These are phyloP conservation scores for Floccularia luteovirens DNA, from an alignment of 768 basidiomycete genomes.

Conservation along the genomic window DNA sequence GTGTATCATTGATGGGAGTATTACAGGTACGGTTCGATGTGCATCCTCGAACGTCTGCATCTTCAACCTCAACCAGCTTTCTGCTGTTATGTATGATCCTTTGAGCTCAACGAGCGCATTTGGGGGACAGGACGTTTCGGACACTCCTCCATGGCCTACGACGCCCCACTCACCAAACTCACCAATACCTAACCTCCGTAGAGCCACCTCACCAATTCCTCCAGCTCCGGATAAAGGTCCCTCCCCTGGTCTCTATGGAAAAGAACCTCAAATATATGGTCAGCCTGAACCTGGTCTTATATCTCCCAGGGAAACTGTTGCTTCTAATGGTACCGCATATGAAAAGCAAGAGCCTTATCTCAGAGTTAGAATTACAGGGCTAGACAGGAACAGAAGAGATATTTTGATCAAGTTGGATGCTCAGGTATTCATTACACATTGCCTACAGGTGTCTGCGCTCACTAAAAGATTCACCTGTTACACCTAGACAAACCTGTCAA, in stretches of 20 bases:
- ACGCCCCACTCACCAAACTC: constrained; percentile 69
- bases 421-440: constrained; percentile 45
- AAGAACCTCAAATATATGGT: constrained; percentile 82
- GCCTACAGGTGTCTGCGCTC: neutral
- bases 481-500: constrained; percentile 83
- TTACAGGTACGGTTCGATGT: too few relatives aligned
- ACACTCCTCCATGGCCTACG: constrained; percentile 69
- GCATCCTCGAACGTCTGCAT: neutral
- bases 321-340: constrained; percentile 61
- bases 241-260: constrained; percentile 57
- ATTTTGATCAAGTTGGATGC: constrained; percentile 93
- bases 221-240: constrained; percentile 46
- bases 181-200: constrained; percentile 64
- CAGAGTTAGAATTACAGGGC: constrained; percentile 78
- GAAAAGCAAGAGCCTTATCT: constrained; percentile 82
- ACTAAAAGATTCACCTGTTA: neutral
- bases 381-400: constrained; percentile 94
- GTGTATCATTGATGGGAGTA: too few relatives aligned
- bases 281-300: constrained; percentile 80
- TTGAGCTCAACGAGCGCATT: constrained; percentile 52
- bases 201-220: constrained; percentile 45
- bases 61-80: neutral
- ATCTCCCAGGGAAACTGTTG: constrained; percentile 59
- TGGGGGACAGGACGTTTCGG: constrained; percentile 36
- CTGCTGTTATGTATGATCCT: constrained; percentile 58